A percentile compares a stretch with the other conserved stretches of the same genome.
Evolutionary conservation across 495 filamentous ascomycete species (phyloP).

Genomic region (Podospora fimiseda): DNA sequence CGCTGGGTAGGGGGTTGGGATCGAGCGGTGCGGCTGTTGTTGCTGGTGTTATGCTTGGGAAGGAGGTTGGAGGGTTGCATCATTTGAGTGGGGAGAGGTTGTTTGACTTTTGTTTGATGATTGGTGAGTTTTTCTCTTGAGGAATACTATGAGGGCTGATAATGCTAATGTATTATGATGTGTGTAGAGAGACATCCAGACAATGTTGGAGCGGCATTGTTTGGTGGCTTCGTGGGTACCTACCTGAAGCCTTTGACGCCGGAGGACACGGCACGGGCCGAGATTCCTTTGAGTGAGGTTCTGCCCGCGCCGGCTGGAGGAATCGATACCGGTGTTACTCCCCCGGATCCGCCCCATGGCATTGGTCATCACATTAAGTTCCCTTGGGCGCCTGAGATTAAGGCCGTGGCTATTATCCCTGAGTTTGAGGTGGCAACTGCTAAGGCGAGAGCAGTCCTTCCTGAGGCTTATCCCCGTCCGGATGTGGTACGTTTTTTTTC

Average conservation of each 20-base stretch:
- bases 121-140: slow-evolving; percentile 42
- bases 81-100: slow-evolving; percentile 73
- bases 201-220: slow-evolving; percentile 90
- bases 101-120: slow-evolving; percentile 94
- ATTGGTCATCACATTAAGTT: slow-evolving; percentile 95
- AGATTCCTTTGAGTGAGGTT: slow-evolving; percentile 94
- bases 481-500: slow-evolving; percentile 59
- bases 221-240: slow-evolving; percentile 94
- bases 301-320: slow-evolving; percentile 81
- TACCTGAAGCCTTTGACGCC: slow-evolving; percentile 86
- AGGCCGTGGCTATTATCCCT: slow-evolving; percentile 88
- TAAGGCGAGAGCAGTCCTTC: slow-evolving; percentile 76
- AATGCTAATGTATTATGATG: not conserved
- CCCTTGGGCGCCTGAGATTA: slow-evolving; percentile 85
- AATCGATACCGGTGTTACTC: slow-evolving; percentile 72
- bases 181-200: slow-evolving; percentile 79
- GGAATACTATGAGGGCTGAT: not conserved
- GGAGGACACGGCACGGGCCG: slow-evolving; percentile 74
- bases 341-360: slow-evolving; percentile 78
- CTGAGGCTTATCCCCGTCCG: slow-evolving; percentile 62
- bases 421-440: slow-evolving; percentile 90
- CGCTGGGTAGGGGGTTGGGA: slow-evolving; percentile 81
- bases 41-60: slow-evolving; percentile 83
- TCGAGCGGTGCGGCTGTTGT: slow-evolving; percentile 93
- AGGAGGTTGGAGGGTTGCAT: slow-evolving; percentile 74